Percentiles rank a stretch among this genome's conserved stretches.
Evolutionary conservation across 805 yeast species (phyloP).

Genomic region (Candida coquimbonensis): DNA sequence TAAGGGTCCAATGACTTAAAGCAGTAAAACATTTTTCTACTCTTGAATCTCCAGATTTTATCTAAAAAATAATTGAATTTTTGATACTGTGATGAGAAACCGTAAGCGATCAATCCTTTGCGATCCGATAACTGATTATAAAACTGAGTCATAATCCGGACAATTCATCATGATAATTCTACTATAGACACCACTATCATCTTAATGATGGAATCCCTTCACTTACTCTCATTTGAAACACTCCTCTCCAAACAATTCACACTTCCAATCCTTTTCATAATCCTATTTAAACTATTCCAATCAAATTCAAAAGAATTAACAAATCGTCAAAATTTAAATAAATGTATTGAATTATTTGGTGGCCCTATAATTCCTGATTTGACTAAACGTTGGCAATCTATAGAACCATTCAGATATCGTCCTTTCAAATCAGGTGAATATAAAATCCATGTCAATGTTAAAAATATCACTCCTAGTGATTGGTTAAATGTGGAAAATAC

Average conservation of each 20-base stretch:
- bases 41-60: too few relatives aligned
- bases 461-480: constrained; percentile 40
- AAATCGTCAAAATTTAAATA: background rate
- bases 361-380: background rate
- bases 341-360: background rate
- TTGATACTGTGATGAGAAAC: background rate
- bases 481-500: constrained; percentile 59
- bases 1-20: too few relatives aligned
- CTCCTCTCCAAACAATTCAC: too few relatives aligned
- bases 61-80: too few relatives aligned
- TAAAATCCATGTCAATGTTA: constrained; percentile 57
- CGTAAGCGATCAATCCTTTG: background rate
- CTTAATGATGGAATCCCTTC: too few relatives aligned
- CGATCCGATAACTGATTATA: background rate
- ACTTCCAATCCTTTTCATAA: too few relatives aligned
- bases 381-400: background rate
- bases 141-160: background rate
- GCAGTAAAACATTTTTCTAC: too few relatives aligned
- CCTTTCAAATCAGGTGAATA: constrained; percentile 60
- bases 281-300: too few relatives aligned
- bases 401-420: constrained; percentile 38
- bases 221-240: too few relatives aligned
- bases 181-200: too few relatives aligned
- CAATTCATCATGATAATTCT: too few relatives aligned
- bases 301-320: too few relatives aligned